Conservation (phyloP, 495 filamentous ascomycete species). For the Cercophora scortea region DNA sequence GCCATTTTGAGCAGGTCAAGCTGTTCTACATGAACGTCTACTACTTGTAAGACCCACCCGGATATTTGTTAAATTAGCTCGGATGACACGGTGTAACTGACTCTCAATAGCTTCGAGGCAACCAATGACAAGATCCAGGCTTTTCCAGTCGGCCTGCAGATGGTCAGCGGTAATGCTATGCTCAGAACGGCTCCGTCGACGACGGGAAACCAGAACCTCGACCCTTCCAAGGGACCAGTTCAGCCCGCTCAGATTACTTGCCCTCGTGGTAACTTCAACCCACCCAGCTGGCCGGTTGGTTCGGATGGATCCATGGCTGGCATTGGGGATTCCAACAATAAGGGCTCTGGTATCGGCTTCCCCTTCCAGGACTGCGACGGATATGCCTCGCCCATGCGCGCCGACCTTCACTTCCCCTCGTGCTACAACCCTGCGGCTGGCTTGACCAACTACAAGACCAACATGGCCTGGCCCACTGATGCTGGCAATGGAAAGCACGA, state of each 20-base stretch:
- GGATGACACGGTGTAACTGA: not conserved
- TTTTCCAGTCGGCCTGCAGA: constrained; percentile 64
- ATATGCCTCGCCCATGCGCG: constrained; percentile 46
- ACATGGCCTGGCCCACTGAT: constrained; percentile 45
- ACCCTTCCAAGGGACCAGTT: constrained; percentile 32
- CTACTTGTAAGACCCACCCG: constrained; percentile 49
- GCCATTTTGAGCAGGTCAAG: constrained; percentile 57
- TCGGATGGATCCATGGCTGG: constrained; percentile 41
- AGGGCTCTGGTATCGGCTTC: constrained; percentile 41
- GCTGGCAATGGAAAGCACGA: constrained; percentile 43
- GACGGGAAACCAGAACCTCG: constrained; percentile 25
- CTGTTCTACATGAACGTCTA: constrained; percentile 58
- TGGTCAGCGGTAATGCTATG: constrained; percentile 58
- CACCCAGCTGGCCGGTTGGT: constrained; percentile 39
- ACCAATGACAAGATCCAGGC: constrained; percentile 52
- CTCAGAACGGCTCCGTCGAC: constrained; percentile 32
- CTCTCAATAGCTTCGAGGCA: constrained; percentile 42
- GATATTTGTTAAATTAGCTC: no score
- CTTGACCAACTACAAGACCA: constrained; percentile 38
- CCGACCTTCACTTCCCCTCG: constrained; percentile 45
- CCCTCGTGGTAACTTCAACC: constrained; percentile 39
- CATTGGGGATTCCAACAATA: constrained; percentile 41
- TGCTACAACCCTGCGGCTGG: constrained; percentile 55
- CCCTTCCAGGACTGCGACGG: constrained; percentile 46
- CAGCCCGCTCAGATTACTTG: constrained; percentile 39